Evolutionary conservation across 2,329 filamentous ascomycete genomes (phyloP).

Genomic region (Claviceps pazoutovae): DNA sequence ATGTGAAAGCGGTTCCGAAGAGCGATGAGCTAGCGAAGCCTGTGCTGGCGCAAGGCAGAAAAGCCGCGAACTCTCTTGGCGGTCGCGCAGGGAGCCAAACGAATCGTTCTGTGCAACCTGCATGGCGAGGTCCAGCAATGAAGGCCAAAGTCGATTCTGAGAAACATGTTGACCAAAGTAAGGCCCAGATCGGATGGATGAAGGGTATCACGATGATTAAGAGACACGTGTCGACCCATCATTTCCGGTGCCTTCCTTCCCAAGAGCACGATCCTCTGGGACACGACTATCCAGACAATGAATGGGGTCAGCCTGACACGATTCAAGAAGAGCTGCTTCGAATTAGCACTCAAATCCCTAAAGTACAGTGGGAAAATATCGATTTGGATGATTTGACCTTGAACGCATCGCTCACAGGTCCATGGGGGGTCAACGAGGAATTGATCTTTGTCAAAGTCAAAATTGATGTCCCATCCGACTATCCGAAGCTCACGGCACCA

Average conservation of each 20-base stretch:
- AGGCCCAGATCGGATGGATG: constrained; percentile 54
- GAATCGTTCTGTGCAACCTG: constrained; percentile 19
- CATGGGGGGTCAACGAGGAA: constrained; percentile 44
- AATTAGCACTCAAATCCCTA: constrained; percentile 46
- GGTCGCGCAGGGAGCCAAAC: constrained; percentile 23
- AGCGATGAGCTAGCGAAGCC: constrained; percentile 40
- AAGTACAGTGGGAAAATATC: constrained; percentile 50
- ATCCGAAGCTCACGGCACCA: constrained; percentile 43
- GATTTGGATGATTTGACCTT: constrained; percentile 47
- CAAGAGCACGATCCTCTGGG: constrained; percentile 38
- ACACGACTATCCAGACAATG: constrained; percentile 36
- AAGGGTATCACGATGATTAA: constrained; percentile 52
- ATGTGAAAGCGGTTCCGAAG: constrained; percentile 43
- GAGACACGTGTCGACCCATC: constrained; percentile 30
- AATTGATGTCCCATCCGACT: constrained; percentile 44
- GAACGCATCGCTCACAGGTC: constrained; percentile 48
- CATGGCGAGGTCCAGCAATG: constrained; percentile 45
- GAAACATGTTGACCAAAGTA: constrained; percentile 30
- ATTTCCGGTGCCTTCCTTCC: constrained; percentile 30
- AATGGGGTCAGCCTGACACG: constrained; percentile 48
- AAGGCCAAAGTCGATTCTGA: constrained; percentile 34
- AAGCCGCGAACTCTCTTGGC: constrained; percentile 29
- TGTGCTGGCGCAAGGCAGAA: constrained; percentile 26
- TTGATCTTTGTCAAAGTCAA: constrained; percentile 49
- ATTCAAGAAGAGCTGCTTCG: constrained; percentile 52